phyloP scores from a whole-genome alignment of 371 early-diverging fungal genomes.

The Mortierella sp. region DNA sequence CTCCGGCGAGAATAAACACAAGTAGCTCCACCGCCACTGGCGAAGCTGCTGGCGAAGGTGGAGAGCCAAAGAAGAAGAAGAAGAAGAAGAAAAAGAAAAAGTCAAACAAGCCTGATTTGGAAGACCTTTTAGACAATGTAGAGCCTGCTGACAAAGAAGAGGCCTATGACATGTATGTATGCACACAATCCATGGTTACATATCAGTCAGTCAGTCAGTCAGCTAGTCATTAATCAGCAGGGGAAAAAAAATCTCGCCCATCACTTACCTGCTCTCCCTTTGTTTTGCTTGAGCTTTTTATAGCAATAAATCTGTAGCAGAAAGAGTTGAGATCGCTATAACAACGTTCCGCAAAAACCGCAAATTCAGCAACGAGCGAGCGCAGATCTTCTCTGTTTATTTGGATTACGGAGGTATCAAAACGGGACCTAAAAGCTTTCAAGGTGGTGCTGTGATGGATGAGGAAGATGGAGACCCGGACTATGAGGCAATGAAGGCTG shows the following conservation, averaged over 20 bases:
- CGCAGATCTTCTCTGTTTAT: constrained; percentile 63
- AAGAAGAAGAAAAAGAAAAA: constrained; percentile 67
- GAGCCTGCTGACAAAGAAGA: constrained; percentile 59
- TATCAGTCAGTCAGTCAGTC: background rate
- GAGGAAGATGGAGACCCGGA: constrained; percentile 63
- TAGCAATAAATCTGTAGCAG: constrained; percentile 60
- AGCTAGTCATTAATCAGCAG: background rate
- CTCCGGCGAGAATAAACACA: background rate
- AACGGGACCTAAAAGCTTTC: constrained; percentile 67
- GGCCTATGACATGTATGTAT: constrained; percentile 52
- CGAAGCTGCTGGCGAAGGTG: background rate
- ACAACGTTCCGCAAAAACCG: constrained; percentile 70
- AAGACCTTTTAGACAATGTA: constrained; percentile 49
- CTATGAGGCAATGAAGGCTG: constrained; percentile 62
- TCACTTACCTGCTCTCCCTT: background rate
- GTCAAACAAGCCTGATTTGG: constrained; percentile 66
- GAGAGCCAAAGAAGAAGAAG: constrained; percentile 57
- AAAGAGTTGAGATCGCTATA: constrained; percentile 70
- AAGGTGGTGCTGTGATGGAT: constrained; percentile 60
- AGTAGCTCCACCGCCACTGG: background rate
- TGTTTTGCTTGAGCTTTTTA: background rate
- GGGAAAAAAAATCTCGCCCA: background rate
- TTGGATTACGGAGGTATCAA: constrained; percentile 69
- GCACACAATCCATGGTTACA: too few relatives aligned
- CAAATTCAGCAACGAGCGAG: constrained; percentile 58